Conservation (phyloP, 2,329 filamentous ascomycete species). For the Catunica adiposa region DNA sequence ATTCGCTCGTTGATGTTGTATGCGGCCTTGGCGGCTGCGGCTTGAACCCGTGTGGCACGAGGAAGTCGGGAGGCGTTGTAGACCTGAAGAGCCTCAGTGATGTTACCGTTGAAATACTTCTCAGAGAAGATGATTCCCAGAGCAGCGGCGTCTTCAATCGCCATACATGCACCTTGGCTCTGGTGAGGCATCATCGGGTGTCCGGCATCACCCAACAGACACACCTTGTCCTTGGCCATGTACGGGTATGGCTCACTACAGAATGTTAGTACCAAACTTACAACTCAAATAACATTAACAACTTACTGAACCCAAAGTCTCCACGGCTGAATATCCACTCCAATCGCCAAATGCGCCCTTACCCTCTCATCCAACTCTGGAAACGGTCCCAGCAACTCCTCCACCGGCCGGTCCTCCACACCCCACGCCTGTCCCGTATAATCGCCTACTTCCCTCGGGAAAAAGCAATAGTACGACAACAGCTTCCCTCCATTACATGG, state of each 20-base stretch:
- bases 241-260: conserved; percentile 1
- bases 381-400: neutral
- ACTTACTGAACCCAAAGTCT: neutral
- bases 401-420: neutral
- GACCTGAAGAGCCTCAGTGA: neutral
- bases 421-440: conserved; percentile 1
- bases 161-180: neutral
- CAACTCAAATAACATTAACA: neutral
- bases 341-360: conserved; percentile 2
- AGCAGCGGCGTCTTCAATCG: neutral
- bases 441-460: neutral
- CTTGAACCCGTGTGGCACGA: neutral
- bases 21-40: neutral
- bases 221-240: neutral
- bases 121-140: neutral
- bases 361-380: neutral
- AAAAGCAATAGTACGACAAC: neutral
- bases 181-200: conserved; percentile 2
- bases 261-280: neutral
- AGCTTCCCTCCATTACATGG: neutral
- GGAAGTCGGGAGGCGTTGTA: neutral
- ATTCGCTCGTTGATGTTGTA: conserved; percentile 1
- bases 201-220: neutral
- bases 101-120: neutral
- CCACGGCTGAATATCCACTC: neutral